phyloP scores from a whole-genome alignment of 179 eudicot species.

The Amaranthus tricolor region DNA sequence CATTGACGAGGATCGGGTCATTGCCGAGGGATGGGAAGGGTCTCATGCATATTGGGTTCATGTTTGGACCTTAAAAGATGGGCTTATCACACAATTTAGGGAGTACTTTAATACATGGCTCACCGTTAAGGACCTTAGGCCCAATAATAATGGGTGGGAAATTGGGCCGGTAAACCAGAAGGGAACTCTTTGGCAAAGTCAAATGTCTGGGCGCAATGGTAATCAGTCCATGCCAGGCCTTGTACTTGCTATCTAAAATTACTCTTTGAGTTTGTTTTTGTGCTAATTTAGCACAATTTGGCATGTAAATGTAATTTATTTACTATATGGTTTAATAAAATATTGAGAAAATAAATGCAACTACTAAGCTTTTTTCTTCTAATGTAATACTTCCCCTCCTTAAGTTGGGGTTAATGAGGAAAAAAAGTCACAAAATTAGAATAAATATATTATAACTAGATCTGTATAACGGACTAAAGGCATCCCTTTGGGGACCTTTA shows the following conservation, averaged over 20 bases:
- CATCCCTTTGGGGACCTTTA: too few relatives aligned
- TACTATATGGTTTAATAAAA: neutral
- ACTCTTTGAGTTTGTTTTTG: neutral
- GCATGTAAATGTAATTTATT: neutral
- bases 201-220: constrained; percentile 30
- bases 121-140: constrained; percentile 51
- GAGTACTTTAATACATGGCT: constrained; percentile 78
- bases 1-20: constrained; percentile 49
- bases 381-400: neutral
- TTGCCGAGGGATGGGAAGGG: constrained; percentile 75
- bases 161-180: constrained; percentile 13
- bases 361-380: neutral
- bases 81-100: constrained; percentile 57
- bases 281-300: neutral
- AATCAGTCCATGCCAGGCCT: constrained; percentile 59
- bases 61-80: constrained; percentile 66
- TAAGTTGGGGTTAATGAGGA: too few relatives aligned
- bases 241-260: constrained; percentile 57
- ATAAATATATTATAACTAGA: too few relatives aligned
- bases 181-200: constrained; percentile 64
- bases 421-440: too few relatives aligned
- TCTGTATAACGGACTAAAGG: too few relatives aligned
- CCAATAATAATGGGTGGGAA: constrained; percentile 7
- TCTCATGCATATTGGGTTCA: constrained; percentile 72
- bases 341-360: neutral